Evolutionary conservation across 2,329 filamentous ascomycete genomes (phyloP), one percentile per base, ranked within the genome.

Genomic region (Tolypocladium ophioglossoides): DNA sequence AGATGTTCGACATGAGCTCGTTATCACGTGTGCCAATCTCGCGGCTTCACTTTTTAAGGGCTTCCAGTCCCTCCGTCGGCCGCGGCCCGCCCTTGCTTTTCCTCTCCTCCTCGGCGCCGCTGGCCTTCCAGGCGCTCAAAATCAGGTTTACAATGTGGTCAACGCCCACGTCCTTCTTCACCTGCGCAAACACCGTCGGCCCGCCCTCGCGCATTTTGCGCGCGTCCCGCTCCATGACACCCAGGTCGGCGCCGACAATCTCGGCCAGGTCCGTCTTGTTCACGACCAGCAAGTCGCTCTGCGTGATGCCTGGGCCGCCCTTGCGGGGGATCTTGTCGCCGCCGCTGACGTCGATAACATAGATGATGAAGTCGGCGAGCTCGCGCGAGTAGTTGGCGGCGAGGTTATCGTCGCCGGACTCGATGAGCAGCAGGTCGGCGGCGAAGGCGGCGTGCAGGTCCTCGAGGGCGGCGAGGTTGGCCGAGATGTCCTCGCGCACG

Each of bases 241-340:
- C 79, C 61, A 99, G 68, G 70, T 97, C 94, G 0, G 94, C 94
- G 16, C 94, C 94, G 27, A 99, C 85, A 7, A 88, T 83, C 72
- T 91, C 86, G 0, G 94, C 91, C 60, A 99, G 71, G 73, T 99
- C 94, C 47, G 91, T 96, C 83, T 99, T 99, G 73, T 99, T 99
- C 52, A 99, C 89, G 22, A 99, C 81, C 59, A 99, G 72, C 69
- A 99, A 69, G 66, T 99, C 94, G 63, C 88, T 94, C 74, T 96
- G 92, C 6, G 94, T 99, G 68, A 99, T 99, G 1, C 94, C 94
- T 0, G 94, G 94, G 0, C 94, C 94, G 32, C 94, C 94, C 75
- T 99, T 99, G 32, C 94, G 76, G 0, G 94, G 94, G 51, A 99
- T 86, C 80, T 99, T 99, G 72, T 99, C 94, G 14, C 94, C 94